Evolutionary conservation across 495 filamentous ascomycete genomes (phyloP), one percentile per base, ranked within the genome.

Genomic region (Hypoxylon fragiforme): DNA sequence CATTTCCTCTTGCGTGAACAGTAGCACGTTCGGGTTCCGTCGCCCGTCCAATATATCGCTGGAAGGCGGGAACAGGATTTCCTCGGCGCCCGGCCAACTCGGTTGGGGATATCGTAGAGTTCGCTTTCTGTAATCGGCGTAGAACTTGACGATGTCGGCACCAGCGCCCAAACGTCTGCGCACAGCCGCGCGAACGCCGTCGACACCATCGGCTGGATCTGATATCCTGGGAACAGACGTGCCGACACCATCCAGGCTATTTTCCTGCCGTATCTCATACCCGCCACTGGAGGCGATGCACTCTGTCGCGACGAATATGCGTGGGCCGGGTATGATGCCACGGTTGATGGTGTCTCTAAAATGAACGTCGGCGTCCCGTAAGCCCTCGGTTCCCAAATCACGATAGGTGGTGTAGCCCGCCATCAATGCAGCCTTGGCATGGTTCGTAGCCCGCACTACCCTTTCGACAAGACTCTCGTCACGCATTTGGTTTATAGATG

Each of bases 371-470:
- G 73, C 71, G 28, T 68, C 67, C 13, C 64, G 63, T 2, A 81
- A 63, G 0, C 71, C 69, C 59, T 81, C 80, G 14, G 74, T 77
- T 8, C 79, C 80, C 0, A 83, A 70, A 53, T 81, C 78, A 16
- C 79, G 73, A 62, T 79, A 81, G 6, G 79, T 81, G 2, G 77
- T 81, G 65, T 75, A 81, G 19, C 79, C 78, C 0, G 78, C 77
- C 22, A 79, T 65, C n/a, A 82, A 56, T 2, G 75, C 78, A 13
- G 69, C 65, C 30, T 67, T 72, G 39, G 68, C 76, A 57, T 81
- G 75, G 42, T 78, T 79, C 18, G 75, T 75, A 0, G 77, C 78
- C 6, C 78, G 70, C 40, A 82, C 70, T 7, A 71, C 67, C 26
- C 77, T 66, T 36, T 81, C 78, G 8, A 79, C 69, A 38, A 73